phyloP scores from a whole-genome alignment of 306 rosid species.

The Sindora glabra region DNA sequence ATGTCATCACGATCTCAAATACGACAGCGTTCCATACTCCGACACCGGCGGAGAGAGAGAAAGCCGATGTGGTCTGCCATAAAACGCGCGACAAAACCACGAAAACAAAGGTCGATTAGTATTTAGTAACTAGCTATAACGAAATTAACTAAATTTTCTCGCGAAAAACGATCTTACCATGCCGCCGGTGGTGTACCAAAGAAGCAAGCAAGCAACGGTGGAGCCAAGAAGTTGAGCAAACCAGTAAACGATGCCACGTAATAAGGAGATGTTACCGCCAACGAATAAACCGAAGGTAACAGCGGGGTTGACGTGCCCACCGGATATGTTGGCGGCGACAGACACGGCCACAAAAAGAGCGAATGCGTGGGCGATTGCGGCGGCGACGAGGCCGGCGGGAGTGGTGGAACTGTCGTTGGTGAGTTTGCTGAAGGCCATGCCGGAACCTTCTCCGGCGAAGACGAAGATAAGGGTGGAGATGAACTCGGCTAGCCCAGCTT shows the following conservation, averaged over 20 bases:
- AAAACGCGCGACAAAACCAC: neutral
- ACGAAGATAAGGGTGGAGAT: conserved; percentile 84
- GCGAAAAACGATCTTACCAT: conserved; percentile 25
- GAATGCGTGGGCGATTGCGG: conserved; percentile 70
- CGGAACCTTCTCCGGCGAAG: conserved; percentile 82
- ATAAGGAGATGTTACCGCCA: conserved; percentile 73
- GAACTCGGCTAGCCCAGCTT: conserved; percentile 72
- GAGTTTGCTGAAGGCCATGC: conserved; percentile 78
- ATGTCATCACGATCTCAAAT: conserved; percentile 82
- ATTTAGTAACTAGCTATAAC: neutral
- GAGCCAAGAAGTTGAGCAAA: conserved; percentile 86
- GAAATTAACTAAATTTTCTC: neutral
- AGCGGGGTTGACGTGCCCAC: conserved; percentile 95
- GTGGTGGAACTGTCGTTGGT: conserved; percentile 38
- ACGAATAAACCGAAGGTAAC: conserved; percentile 83
- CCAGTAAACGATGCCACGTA: conserved; percentile 72
- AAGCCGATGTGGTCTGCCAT: conserved; percentile 49
- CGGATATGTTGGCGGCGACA: conserved; percentile 71
- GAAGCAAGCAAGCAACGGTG: conserved; percentile 56
- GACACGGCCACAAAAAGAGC: conserved; percentile 80
- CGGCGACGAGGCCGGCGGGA: conserved; percentile 62
- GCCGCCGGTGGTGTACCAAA: conserved; percentile 42
- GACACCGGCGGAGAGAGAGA: conserved; percentile 43
- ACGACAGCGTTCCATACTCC: conserved; percentile 71
- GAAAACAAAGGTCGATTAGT: no score